Percentiles rank a stretch among this genome's conserved stretches.
phyloP scores from a whole-genome alignment of 306 rosid genomes.

The Hippophae tibetana region DNA sequence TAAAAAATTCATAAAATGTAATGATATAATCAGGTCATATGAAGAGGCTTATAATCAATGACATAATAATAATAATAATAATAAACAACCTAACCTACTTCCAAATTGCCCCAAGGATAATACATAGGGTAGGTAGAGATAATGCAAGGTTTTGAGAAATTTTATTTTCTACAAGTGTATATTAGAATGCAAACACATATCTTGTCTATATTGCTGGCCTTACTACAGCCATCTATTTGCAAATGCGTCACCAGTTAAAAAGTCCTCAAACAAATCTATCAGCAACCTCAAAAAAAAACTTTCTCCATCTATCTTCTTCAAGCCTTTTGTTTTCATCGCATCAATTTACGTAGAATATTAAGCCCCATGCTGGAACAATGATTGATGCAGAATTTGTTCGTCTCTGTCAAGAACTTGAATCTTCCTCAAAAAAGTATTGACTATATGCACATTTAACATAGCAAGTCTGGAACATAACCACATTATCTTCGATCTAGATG shows the following conservation, averaged over 20 bases:
- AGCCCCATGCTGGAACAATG: not conserved
- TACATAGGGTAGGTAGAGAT: no score
- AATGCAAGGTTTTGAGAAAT: no score
- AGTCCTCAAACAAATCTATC: not conserved
- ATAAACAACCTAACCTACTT: no score
- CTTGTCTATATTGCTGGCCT: constrained; percentile 3
- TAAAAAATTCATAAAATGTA: no score
- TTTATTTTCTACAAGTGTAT: no score
- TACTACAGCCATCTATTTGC: constrained; percentile 2
- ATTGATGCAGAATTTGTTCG: constrained; percentile 5
- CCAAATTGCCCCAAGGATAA: no score
- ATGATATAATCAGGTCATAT: no score
- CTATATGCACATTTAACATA: not conserved
- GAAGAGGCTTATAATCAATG: no score
- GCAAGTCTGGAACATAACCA: constrained; percentile 11
- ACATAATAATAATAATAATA: no score
- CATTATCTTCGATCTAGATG: constrained; percentile 5
- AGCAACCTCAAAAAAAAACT: not conserved
- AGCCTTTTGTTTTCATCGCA: constrained; percentile 3
- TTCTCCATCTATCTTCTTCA: constrained; percentile 1
- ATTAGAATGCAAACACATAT: no score
- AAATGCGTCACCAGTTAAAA: constrained; percentile 4
- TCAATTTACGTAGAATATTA: not conserved
- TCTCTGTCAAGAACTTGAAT: not conserved
- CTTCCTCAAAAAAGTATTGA: not conserved